Conservation (phyloP, 306 rosid species). For the Hylodesmum podocarpum region DNA sequence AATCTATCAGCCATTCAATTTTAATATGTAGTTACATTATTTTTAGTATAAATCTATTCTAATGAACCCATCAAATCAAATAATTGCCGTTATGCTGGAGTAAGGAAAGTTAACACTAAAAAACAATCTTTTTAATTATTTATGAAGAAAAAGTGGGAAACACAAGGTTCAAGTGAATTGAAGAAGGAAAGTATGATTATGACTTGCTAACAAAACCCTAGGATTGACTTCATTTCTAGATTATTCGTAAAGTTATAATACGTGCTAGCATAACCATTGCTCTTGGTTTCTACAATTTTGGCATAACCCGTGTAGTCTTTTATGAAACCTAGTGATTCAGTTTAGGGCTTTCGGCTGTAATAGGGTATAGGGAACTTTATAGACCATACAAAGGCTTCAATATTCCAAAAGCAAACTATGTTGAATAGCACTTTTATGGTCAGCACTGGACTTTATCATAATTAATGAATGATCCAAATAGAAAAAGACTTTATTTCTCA, state of each 20-base stretch:
- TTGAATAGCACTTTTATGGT: not conserved
- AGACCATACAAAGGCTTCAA: not conserved
- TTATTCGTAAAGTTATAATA: not conserved
- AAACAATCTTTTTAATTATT: not conserved
- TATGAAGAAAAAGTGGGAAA: not conserved
- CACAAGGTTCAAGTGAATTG: not conserved
- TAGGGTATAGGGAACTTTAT: not conserved
- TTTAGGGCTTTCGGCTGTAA: not conserved
- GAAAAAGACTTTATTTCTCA: no score
- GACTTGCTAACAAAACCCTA: constrained; percentile 27
- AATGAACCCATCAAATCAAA: constrained; percentile 5
- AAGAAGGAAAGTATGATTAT: constrained; percentile 24
- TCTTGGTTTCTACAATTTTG: not conserved
- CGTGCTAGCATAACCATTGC: not conserved
- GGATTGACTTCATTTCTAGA: not conserved
- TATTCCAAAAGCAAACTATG: not conserved
- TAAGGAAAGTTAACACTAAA: not conserved
- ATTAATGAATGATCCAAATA: not conserved
- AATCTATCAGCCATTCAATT: constrained; percentile 13
- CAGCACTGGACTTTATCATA: not conserved
- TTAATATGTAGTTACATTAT: not conserved
- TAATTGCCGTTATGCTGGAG: constrained; percentile 3
- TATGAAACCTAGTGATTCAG: not conserved
- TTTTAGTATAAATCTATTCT: not conserved
- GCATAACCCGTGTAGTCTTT: constrained; percentile 9